Evolutionary conservation across 192 early-diverging fungal genomes (phyloP), one percentile per base, ranked within the genome.

Genomic region (Borealophlyctis nickersoniae): DNA sequence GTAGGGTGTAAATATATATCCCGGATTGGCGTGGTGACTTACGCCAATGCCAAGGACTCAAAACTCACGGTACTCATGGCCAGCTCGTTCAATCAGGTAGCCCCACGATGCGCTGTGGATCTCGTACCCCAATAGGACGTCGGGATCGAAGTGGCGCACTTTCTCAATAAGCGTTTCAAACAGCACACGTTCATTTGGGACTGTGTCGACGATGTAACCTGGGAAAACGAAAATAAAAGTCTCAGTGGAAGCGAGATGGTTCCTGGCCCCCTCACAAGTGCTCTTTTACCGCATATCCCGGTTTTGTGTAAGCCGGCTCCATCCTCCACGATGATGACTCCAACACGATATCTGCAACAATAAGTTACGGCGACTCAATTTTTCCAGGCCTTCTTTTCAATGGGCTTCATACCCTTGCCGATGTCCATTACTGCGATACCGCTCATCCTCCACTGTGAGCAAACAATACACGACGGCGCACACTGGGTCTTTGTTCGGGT

Each of bases 41-140:
- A 9, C 14, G 23, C 5, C 26, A 27, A 9, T 27, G 26, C 23
- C 14, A 53, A 9, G 7, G 5, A 24, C 9, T 53, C 11, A 23
- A 5, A 14, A 53, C 7, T 53, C 23, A 32, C 50, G 60, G 51
- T 80, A 86, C 2, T 56, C 65, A 0, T 24, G 16, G 22, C 58
- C 2, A n/a, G 49, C 57, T 29, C 67, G 81, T 51, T 91, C 86
- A 22, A 92, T 69, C 9, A 91, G 66, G 64, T 91, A 98, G 2
- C 95, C 95, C 95, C 94, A 98, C 0, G 93, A 95, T 7, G 84
- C 59, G 23, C 73, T 79, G 34, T 98, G 87, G 2, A 96, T 65
- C 39, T 98, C 94, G 60, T 90, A 98, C 1, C 95, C 95, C 9
- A 86, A 75, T 23, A 96, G 62, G 49, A 97, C 83, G 62, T 97